Evolutionary conservation across 257 asterid species (phyloP).

Genomic region (Rubia yunnanensis): DNA sequence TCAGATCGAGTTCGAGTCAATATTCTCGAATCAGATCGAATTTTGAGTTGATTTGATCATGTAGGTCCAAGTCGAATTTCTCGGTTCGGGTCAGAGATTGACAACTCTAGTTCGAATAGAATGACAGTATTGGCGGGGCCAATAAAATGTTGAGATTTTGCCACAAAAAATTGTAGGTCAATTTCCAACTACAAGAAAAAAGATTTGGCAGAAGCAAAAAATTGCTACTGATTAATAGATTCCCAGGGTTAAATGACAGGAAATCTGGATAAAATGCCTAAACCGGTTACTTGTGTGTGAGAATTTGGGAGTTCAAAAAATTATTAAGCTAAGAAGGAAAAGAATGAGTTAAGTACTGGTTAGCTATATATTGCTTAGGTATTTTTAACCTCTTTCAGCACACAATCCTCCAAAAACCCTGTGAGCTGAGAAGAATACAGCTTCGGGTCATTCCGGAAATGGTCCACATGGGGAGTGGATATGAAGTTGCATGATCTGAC

Average conservation of each 20-base stretch:
- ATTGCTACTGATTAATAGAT: neutral
- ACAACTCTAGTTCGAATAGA: no score
- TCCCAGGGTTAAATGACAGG: neutral
- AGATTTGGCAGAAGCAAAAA: neutral
- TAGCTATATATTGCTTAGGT: slow-evolving; percentile 21
- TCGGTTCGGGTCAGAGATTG: no score
- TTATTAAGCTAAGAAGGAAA: neutral
- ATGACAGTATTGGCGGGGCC: no score
- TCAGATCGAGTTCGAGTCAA: no score
- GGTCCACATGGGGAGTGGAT: slow-evolving; percentile 88
- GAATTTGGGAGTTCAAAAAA: neutral
- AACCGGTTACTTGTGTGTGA: neutral
- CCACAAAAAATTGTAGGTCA: no score
- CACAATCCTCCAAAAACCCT: slow-evolving; percentile 65
- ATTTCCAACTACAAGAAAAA: no score
- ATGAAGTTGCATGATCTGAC: slow-evolving; percentile 82
- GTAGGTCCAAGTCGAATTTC: no score
- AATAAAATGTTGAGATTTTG: no score
- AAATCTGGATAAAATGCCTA: neutral
- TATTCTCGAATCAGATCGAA: no score
- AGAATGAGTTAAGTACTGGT: slow-evolving; percentile 18
- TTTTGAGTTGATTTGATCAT: no score
- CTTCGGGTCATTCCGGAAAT: slow-evolving; percentile 67
- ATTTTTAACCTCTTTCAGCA: slow-evolving; percentile 42
- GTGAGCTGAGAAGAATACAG: slow-evolving; percentile 82